phyloP scores from a whole-genome alignment of 2,329 filamentous ascomycete genomes.

The Fusarium annulatum region DNA sequence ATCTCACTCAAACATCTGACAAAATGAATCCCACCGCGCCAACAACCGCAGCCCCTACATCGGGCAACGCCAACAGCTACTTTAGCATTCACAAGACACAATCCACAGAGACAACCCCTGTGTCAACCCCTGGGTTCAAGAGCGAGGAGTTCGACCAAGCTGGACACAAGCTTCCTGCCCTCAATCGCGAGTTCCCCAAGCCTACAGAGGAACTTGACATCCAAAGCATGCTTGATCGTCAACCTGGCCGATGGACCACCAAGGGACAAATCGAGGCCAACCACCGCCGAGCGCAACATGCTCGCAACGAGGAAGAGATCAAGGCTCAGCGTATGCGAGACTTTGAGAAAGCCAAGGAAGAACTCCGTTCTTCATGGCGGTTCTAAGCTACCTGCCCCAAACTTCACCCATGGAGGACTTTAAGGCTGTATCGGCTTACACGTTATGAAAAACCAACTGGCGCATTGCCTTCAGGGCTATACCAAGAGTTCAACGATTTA shows the following conservation, averaged over 20 bases:
- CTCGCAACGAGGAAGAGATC: constrained; percentile 41
- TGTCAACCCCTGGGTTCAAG: constrained; percentile 36
- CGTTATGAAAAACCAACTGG: constrained; percentile 18
- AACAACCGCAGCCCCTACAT: constrained; percentile 21
- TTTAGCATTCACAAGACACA: constrained; percentile 39
- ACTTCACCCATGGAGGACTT: neutral
- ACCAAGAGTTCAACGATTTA: constrained; percentile 39
- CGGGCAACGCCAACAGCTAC: constrained; percentile 31
- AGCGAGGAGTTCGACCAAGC: constrained; percentile 19
- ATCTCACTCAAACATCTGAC: neutral
- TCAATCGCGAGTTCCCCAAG: constrained; percentile 54
- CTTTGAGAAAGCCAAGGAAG: constrained; percentile 60
- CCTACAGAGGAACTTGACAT: constrained; percentile 55
- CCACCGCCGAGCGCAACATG: constrained; percentile 42
- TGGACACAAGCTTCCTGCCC: constrained; percentile 48
- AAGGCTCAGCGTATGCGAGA: constrained; percentile 52
- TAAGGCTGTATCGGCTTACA: neutral
- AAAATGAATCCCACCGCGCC: constrained; percentile 26
- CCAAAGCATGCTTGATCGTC: constrained; percentile 56
- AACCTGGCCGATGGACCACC: constrained; percentile 57
- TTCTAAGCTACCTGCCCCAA: constrained; percentile 1
- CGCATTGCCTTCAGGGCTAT: constrained; percentile 37
- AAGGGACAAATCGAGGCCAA: constrained; percentile 51
- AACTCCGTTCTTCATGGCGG: constrained; percentile 53
- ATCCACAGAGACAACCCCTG: constrained; percentile 37